Evolutionary conservation across 2,329 filamentous ascomycete genomes (phyloP), one percentile per base, ranked within the genome.

Genomic region (Phoma sp.): DNA sequence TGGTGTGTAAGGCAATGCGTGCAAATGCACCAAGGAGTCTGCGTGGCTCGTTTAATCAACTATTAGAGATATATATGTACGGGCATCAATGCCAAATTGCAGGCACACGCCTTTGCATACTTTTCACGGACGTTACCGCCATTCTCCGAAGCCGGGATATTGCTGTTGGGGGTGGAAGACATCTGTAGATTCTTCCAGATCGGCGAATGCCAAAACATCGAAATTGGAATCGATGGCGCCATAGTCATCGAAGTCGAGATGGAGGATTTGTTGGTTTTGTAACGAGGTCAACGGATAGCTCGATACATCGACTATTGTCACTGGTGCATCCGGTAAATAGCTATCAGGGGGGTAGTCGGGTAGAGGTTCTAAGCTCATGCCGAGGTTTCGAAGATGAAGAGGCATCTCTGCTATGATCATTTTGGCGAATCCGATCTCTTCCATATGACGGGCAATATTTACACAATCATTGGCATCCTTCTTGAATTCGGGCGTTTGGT

Each of bases 361-460:
- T 39, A 29, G 12, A 47, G 50, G n/a, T 30, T 57, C 26, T 6
- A 26, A 21, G 25, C 34, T 12, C 36, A 75, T 68, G 4, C 68
- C 72, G 0, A 74, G 54, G 42, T 71, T 69, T 7, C 59, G 56
- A 9, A 75, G 59, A 21, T 71, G 69, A 14, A 68, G 47, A 2
- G 70, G 67, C 14, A 69, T 72, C 42, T 75, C 73, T 33, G 68
- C 66, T 3, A 68, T 56, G 2, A 73, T 69, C 66, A 72, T 71
- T 33, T 69, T 71, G 32, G 65, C 66, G 39, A 74, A 75, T 0
- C 73, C 73, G 38, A 74, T 66, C 15, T 70, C 67, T 42, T 73
- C 64, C 68, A 75, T 72, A 2, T 60, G 56, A 10, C 56, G 50
- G 9, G 62, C 49, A 1, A 74, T 52, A 6, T 37, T 32, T 15